phyloP scores from a whole-genome alignment of 495 filamentous ascomycete genomes.

The Filosporella fistucella region DNA sequence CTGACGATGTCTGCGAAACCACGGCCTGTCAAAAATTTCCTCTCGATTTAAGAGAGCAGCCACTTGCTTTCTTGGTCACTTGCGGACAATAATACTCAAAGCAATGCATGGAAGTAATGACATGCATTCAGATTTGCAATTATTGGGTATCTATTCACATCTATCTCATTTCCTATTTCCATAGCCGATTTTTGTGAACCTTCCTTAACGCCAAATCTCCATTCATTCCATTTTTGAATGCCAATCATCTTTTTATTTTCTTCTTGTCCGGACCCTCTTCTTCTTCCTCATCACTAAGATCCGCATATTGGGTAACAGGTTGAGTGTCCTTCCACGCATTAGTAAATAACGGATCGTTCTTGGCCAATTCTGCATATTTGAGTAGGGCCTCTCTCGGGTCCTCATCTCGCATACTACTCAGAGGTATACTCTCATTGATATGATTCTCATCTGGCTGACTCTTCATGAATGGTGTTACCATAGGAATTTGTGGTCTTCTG shows the following conservation, averaged over 20 bases:
- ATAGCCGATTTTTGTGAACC: no score
- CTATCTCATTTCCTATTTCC: no score
- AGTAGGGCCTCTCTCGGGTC: slow-evolving; percentile 91
- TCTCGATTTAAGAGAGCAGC: no score
- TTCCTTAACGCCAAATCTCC: slow-evolving; percentile 5
- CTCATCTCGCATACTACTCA: slow-evolving; percentile 94
- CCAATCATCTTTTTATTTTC: slow-evolving; percentile 38
- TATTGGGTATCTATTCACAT: no score
- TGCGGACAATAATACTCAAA: no score
- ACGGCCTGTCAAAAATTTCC: no score
- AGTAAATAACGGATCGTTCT: slow-evolving; percentile 92
- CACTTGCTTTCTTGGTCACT: no score
- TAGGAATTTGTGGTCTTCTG: slow-evolving; percentile 73
- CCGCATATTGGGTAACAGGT: slow-evolving; percentile 86
- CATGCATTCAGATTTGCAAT: no score
- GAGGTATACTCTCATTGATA: slow-evolving; percentile 79
- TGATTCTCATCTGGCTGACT: slow-evolving; percentile 86
- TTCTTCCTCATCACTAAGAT: slow-evolving; percentile 86
- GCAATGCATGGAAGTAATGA: no score
- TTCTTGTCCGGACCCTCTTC: slow-evolving; percentile 67
- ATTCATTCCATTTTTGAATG: no score
- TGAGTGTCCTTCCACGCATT: slow-evolving; percentile 90
- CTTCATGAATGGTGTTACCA: slow-evolving; percentile 87
- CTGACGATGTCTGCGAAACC: no score
- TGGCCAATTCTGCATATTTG: slow-evolving; percentile 91